Percentiles rank a stretch among this genome's conserved stretches.
Evolutionary conservation across 164 flowering plant species (phyloP).

Genomic region (Piper longum): DNA sequence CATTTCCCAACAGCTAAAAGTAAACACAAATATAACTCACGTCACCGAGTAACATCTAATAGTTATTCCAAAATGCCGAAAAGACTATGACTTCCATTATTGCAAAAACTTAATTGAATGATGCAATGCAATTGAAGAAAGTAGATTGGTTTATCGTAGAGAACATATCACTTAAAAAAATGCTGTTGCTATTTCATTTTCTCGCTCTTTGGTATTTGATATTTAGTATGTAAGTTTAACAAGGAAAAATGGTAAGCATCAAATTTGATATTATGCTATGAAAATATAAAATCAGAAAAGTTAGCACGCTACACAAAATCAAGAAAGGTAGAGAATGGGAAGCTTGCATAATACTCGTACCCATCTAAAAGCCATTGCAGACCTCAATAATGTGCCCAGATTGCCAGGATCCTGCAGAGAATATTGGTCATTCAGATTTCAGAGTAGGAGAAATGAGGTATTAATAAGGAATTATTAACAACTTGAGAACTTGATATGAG

Average conservation of each 20-base stretch:
- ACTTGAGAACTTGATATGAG: neutral
- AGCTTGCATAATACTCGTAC: constrained; percentile 19
- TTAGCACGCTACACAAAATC: neutral
- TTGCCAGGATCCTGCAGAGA: constrained; percentile 90
- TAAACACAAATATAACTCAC: no score
- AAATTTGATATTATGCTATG: neutral
- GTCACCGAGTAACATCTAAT: no score
- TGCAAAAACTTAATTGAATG: no score
- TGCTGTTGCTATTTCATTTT: no score
- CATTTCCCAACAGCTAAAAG: no score
- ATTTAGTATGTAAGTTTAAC: no score
- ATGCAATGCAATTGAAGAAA: no score
- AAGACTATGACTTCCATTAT: no score
- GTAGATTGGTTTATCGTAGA: neutral
- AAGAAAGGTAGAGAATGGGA: neutral
- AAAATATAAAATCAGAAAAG: neutral
- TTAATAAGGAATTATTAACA: neutral
- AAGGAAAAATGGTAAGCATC: no score
- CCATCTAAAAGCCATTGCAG: constrained; percentile 90
- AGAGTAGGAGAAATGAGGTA: neutral
- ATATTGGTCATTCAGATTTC: neutral
- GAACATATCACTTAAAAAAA: neutral
- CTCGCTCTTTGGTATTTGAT: neutral
- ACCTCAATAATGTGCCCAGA: constrained; percentile 76
- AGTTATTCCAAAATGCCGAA: neutral